A percentile compares a stretch with the other conserved stretches of the same genome.
These are phyloP conservation scores for Lactarius psammicola DNA, from an alignment of 768 basidiomycete genomes.

Conservation along the genomic window DNA sequence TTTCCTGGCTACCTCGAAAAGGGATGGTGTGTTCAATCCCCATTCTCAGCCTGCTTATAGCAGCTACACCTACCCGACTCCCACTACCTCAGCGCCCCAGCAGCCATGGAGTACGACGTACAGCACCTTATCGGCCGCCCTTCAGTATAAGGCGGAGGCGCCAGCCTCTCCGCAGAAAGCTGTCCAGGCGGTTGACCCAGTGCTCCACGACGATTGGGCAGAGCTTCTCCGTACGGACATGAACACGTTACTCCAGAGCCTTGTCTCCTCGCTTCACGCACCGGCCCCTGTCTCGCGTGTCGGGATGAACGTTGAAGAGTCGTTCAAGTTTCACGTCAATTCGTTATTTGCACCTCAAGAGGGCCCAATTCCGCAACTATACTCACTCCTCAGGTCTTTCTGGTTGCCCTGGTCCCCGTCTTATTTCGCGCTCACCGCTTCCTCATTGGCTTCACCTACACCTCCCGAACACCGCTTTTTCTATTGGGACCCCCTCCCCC, in stretches of 20 bases:
- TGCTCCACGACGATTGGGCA: constrained; percentile 62
- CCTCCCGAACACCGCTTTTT: constrained; percentile 75
- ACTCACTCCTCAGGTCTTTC: constrained; percentile 77
- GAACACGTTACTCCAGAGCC: constrained; percentile 53
- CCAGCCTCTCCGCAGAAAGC: constrained; percentile 11
- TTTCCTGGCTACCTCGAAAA: constrained; percentile 7
- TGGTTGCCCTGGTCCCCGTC: constrained; percentile 80
- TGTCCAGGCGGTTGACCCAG: constrained; percentile 29
- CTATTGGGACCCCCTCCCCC: constrained; percentile 85
- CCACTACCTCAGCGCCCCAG: constrained; percentile 19
- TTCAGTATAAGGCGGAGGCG: constrained; percentile 27
- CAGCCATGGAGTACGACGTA: constrained; percentile 25
- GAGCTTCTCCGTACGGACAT: constrained; percentile 56
- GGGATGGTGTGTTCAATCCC: constrained; percentile 3
- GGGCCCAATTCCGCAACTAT: constrained; percentile 60
- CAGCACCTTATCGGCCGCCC: constrained; percentile 28
- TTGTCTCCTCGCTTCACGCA: constrained; percentile 57
- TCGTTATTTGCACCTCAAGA: constrained; percentile 52
- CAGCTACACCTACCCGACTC: constrained; percentile 22
- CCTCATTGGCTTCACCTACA: constrained; percentile 62
- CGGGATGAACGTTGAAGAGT: constrained; percentile 68
- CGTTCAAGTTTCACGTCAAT: constrained; percentile 73
- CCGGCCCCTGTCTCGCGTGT: constrained; percentile 61
- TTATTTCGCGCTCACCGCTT: constrained; percentile 75
- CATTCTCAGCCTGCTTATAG: constrained; percentile 18